These are phyloP conservation scores for Mycena alexandri DNA, from an alignment of 768 basidiomycete genomes.

Conservation along the genomic window DNA sequence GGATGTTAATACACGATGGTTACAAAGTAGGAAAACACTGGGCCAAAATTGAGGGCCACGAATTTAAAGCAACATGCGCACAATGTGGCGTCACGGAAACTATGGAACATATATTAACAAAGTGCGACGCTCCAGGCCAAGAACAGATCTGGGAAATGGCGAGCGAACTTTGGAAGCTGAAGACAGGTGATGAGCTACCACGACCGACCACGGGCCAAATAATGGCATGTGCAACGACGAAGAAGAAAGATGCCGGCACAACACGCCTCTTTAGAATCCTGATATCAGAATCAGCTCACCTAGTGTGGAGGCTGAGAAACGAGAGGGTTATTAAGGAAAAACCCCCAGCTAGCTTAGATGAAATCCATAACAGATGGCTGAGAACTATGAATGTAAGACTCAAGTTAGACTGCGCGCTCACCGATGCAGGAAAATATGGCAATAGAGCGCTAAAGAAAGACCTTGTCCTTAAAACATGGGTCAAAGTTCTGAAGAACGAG, in stretches of 20 bases:
- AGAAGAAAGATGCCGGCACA: neutral
- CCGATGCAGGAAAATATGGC: too few relatives aligned
- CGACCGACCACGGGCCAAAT: conserved; percentile 16
- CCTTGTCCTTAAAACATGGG: neutral
- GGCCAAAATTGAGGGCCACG: too few relatives aligned
- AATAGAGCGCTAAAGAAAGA: neutral
- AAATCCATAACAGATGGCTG: conserved; percentile 1
- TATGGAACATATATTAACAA: too few relatives aligned
- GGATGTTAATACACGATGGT: too few relatives aligned
- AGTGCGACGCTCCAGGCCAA: too few relatives aligned
- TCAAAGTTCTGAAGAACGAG: neutral
- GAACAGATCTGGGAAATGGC: too few relatives aligned
- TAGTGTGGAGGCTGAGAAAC: conserved; percentile 27
- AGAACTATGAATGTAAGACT: too few relatives aligned
- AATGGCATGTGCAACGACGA: conserved; percentile 15
- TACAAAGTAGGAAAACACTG: too few relatives aligned
- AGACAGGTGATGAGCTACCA: conserved; percentile 12
- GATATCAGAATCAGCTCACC: conserved; percentile 27
- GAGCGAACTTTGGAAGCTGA: conserved; percentile 9
- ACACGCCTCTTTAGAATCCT: conserved; percentile 22
- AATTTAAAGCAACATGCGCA: too few relatives aligned
- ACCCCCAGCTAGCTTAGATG: neutral
- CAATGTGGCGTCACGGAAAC: too few relatives aligned
- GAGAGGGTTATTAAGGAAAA: neutral
- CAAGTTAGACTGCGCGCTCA: too few relatives aligned